Evolutionary conservation across 345 rosid genomes (phyloP), one percentile per base, ranked within the genome.

Genomic region (Lumnitzera littorea): DNA sequence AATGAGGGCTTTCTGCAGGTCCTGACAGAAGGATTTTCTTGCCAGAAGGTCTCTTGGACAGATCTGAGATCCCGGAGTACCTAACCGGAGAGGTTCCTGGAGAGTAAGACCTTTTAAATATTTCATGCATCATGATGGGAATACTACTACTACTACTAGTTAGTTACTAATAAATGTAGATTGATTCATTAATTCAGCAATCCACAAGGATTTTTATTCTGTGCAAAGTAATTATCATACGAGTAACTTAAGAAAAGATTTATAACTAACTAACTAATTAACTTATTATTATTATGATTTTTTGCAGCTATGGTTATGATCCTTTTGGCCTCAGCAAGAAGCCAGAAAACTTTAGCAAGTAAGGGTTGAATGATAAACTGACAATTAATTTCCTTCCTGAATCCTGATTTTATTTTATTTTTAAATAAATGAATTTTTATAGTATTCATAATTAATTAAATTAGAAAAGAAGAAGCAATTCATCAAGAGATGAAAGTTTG

Each of bases 21-120:
- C 98, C 98, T 13, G 97, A 92, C 70, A 80, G 98, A 70, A 92
- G 96, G 76, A 84, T 92, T 55, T 92, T 92, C 90, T 78, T 92
- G 76, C 97, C 97, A 0, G 94, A 87, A 10, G 98, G 97, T 56
- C 90, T 92, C 58, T 67, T 92, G 84, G 98, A 92, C 75, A 72
- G 91, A 67, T 85, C 98, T 55, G 97, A 92, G 77, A 77, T 92
- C 69, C 98, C 98, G 24, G 98, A 81, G 76, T 92, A 92, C 84
- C 78, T 92, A 79, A 89, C 65, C 47, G 98, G 98, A 70, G 98
- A 89, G 76, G 98, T 92, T 60, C 87, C 98, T 15, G 97, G 95
- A 78, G 95, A 87, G 95, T 87, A 70, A 84, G 96, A 72, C 50
- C 51, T 57, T 36, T 20, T 20, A 20, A 20, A 20, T 29, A 13